Evolutionary conservation across 2,329 filamentous ascomycete species (phyloP).

Genomic region (Endocalyx cinctus): DNA sequence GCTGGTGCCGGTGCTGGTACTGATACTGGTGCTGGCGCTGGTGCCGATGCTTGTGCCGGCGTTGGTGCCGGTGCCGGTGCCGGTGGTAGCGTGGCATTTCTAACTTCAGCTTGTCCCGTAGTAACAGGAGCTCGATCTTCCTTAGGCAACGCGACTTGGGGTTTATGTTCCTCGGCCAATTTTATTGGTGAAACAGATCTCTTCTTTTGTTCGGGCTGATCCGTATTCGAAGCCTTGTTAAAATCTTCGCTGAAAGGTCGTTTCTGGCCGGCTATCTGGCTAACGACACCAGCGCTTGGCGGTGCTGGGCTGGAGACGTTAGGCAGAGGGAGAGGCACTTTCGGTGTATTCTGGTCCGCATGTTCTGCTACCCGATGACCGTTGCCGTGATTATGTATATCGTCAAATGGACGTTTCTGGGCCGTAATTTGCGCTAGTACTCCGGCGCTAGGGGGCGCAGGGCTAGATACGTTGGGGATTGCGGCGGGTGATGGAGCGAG

Average conservation of each 20-base stretch:
- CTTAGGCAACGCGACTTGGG: too few relatives aligned
- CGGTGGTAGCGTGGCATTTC: too few relatives aligned
- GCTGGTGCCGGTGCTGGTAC: too few relatives aligned
- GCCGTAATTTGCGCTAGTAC: slow-evolving; percentile 23
- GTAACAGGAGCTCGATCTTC: too few relatives aligned
- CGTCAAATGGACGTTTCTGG: slow-evolving; percentile 15
- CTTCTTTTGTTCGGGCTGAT: slow-evolving; percentile 25
- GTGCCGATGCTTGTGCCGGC: too few relatives aligned
- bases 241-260: slow-evolving; percentile 16
- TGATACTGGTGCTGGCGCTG: too few relatives aligned
- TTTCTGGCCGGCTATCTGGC: slow-evolving; percentile 24
- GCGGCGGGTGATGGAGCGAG: slow-evolving; percentile 8
- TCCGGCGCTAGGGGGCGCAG: slow-evolving; percentile 25
- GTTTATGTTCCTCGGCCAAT: too few relatives aligned
- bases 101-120: too few relatives aligned
- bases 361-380: not conserved
- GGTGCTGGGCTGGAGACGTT: slow-evolving; percentile 12
- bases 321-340: slow-evolving; percentile 5
- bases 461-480: slow-evolving; percentile 20
- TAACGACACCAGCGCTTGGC: slow-evolving; percentile 22
- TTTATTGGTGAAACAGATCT: slow-evolving; percentile 15
- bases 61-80: too few relatives aligned
- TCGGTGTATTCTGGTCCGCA: slow-evolving; percentile 6
- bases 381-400: slow-evolving; percentile 3
- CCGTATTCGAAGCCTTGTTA: slow-evolving; percentile 8